Evolutionary conservation across 2,329 filamentous ascomycete genomes (phyloP).

Genomic region (Dothideomycetidae sp.): DNA sequence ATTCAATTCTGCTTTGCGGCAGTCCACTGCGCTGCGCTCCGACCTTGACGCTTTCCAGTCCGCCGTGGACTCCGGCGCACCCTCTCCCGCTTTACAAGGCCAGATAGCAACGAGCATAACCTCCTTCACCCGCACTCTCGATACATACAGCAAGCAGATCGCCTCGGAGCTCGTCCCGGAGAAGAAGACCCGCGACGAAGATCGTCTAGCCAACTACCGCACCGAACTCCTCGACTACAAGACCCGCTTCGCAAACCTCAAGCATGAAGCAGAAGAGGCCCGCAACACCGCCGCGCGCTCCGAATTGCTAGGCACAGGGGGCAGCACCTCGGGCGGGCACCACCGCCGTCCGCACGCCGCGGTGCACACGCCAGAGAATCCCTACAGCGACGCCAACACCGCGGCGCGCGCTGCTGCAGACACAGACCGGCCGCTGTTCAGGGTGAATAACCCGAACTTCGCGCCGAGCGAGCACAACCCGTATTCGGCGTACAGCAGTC

Average conservation of each 20-base stretch:
- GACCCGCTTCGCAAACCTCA: slow-evolving; percentile 61
- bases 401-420: slow-evolving; percentile 17
- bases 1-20: slow-evolving; percentile 75
- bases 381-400: slow-evolving; percentile 53
- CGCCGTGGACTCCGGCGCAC: slow-evolving; percentile 39
- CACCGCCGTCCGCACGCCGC: slow-evolving; percentile 60
- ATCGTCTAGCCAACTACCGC: slow-evolving; percentile 75
- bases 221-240: slow-evolving; percentile 69
- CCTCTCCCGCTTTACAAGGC: slow-evolving; percentile 50
- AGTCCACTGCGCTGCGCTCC: slow-evolving; percentile 63
- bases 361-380: slow-evolving; percentile 71
- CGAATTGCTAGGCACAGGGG: slow-evolving; percentile 57
- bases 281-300: slow-evolving; percentile 38
- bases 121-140: slow-evolving; percentile 75
- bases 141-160: slow-evolving; percentile 77
- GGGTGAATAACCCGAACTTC: slow-evolving; percentile 24
- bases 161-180: slow-evolving; percentile 79
- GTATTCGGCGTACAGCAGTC: slow-evolving; percentile 25
- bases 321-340: slow-evolving; percentile 33
- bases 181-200: slow-evolving; percentile 82
- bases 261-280: slow-evolving; percentile 58
- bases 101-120: slow-evolving; percentile 67
- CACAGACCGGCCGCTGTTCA: slow-evolving; percentile 24
- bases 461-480: slow-evolving; percentile 24
- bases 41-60: slow-evolving; percentile 52